Percentiles rank a stretch among this genome's conserved stretches.
These are phyloP conservation scores for Thalassia testudinum DNA, from an alignment of 116 monocot genomes.

Conservation along the genomic window DNA sequence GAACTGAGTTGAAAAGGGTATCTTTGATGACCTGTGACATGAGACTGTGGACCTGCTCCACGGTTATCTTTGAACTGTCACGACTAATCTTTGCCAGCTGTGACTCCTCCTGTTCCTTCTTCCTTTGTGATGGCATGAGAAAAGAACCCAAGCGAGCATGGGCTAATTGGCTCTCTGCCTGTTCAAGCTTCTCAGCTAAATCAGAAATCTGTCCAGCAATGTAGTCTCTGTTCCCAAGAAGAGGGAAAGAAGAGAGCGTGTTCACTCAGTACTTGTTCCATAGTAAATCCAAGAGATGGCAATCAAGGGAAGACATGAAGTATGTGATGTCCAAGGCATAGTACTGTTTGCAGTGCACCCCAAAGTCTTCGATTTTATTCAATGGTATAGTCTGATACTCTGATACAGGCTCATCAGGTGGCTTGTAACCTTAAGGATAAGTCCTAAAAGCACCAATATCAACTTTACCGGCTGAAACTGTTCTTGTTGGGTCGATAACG, in stretches of 20 bases:
- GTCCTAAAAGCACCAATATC: slow-evolving; percentile 88
- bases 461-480: slow-evolving; percentile 80
- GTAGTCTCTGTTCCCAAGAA: slow-evolving; percentile 69
- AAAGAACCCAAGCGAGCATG: too few relatives aligned
- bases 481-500: slow-evolving; percentile 75
- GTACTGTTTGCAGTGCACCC: slow-evolving; percentile 94
- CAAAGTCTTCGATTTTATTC: slow-evolving; percentile 90
- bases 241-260: slow-evolving; percentile 74
- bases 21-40: not conserved
- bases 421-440: slow-evolving; percentile 71
- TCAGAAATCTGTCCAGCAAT: slow-evolving; percentile 89
- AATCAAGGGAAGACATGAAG: slow-evolving; percentile 77
- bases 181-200: slow-evolving; percentile 77
- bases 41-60: not conserved
- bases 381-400: too few relatives aligned
- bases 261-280: slow-evolving; percentile 98
- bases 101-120: slow-evolving; percentile 27
- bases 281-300: slow-evolving; percentile 72
- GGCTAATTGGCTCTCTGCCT: slow-evolving; percentile 71
- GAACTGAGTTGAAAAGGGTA: not conserved
- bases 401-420: slow-evolving; percentile 78
- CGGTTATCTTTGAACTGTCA: not conserved
- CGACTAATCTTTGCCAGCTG: not conserved
- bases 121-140: slow-evolving; percentile 52
- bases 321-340: slow-evolving; percentile 84